Percentiles rank a stretch among this genome's conserved stretches.
These are phyloP conservation scores for Barnettozyma californica DNA, from an alignment of 805 yeast genomes.

Conservation along the genomic window DNA sequence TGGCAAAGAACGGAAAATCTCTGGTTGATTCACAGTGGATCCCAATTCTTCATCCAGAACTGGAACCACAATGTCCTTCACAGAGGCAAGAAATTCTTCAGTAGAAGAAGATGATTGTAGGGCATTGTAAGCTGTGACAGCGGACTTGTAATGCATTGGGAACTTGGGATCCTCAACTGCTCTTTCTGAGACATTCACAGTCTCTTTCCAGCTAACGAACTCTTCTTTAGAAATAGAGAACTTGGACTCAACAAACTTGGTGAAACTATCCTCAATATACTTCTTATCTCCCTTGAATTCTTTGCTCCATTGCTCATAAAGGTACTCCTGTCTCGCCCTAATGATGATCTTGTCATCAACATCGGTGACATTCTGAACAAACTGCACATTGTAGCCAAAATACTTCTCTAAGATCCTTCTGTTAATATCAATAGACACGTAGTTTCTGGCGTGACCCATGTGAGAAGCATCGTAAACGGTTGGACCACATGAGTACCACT, in stretches of 20 bases:
- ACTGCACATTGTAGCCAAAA: slow-evolving; percentile 82
- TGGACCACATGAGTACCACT: slow-evolving; percentile 99
- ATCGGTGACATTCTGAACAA: slow-evolving; percentile 97
- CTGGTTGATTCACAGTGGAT: background rate
- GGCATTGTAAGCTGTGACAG: slow-evolving; percentile 44
- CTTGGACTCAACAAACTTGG: slow-evolving; percentile 27
- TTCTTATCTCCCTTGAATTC: slow-evolving; percentile 23
- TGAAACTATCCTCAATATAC: slow-evolving; percentile 31
- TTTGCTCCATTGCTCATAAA: slow-evolving; percentile 57
- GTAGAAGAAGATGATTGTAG: slow-evolving; percentile 28
- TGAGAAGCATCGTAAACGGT: slow-evolving; percentile 95
- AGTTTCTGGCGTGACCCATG: slow-evolving; percentile 98
- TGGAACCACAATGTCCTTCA: slow-evolving; percentile 77
- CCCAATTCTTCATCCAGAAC: slow-evolving; percentile 51
- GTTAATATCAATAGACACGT: slow-evolving; percentile 89
- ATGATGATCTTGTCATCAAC: slow-evolving; percentile 95
- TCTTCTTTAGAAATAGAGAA: slow-evolving; percentile 42
- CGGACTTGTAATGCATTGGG: slow-evolving; percentile 75
- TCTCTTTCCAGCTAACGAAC: slow-evolving; percentile 53
- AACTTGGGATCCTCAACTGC: slow-evolving; percentile 70
- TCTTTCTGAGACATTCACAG: slow-evolving; percentile 45
- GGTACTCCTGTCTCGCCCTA: slow-evolving; percentile 84
- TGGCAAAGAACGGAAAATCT: slow-evolving; percentile 1
- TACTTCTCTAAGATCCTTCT: slow-evolving; percentile 85
- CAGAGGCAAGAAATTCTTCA: slow-evolving; percentile 38